Evolutionary conservation across 192 early-diverging fungal species (phyloP).

Genomic region (Ambispora gerdemannii): DNA sequence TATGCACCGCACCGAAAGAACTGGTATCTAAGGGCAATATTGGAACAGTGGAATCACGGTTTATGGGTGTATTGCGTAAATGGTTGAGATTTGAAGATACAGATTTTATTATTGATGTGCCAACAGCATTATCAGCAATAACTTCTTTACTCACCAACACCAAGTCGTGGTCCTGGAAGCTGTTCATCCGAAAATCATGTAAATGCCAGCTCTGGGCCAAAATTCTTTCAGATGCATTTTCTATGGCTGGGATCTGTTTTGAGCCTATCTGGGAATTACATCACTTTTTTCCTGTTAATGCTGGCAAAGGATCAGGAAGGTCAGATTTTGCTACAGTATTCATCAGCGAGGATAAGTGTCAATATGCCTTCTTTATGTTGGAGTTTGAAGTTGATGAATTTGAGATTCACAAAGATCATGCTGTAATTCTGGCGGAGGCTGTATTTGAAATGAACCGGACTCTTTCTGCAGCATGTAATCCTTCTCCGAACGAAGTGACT

Average conservation of each 20-base stretch:
- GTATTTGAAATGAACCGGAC: neutral
- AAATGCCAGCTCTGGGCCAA: constrained; percentile 9
- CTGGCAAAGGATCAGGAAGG: constrained; percentile 8
- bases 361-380: constrained; percentile 11
- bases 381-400: constrained; percentile 19
- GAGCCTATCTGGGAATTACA: constrained; percentile 13
- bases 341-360: neutral
- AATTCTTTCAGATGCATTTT: constrained; percentile 11
- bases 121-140: constrained; percentile 6
- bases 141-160: neutral
- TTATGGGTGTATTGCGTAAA: neutral
- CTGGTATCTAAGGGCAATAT: constrained; percentile 9
- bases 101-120: neutral
- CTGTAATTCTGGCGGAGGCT: neutral
- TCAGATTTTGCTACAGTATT: constrained; percentile 3
- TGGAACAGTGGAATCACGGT: neutral
- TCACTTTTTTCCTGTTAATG: constrained; percentile 2
- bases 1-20: neutral
- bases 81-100: neutral
- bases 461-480: neutral
- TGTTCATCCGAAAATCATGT: constrained; percentile 8
- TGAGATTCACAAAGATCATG: constrained; percentile 14
- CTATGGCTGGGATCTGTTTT: neutral
- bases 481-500: constrained; percentile 3
- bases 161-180: constrained; percentile 2